phyloP scores from a whole-genome alignment of 129 eudicot genomes.

The Centella asiatica region DNA sequence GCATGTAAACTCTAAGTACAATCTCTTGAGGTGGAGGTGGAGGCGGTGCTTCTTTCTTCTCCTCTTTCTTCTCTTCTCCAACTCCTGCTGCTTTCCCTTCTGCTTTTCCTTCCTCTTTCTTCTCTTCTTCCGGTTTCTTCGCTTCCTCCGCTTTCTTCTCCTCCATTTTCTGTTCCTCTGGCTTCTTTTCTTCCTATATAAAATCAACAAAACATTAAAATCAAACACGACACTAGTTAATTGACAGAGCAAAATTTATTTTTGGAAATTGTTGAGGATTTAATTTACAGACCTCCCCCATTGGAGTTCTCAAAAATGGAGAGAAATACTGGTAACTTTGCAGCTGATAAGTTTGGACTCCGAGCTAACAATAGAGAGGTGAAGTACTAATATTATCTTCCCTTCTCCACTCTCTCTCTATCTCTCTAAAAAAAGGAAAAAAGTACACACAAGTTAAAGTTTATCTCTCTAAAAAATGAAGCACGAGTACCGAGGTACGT shows the following conservation, averaged over 20 bases:
- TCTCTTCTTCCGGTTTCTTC: conserved; percentile 19
- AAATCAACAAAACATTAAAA: neutral
- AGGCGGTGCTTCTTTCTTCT: neutral
- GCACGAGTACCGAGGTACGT: neutral
- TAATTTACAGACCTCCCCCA: conserved; percentile 10
- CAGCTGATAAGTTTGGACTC: conserved; percentile 5
- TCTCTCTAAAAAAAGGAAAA: no score
- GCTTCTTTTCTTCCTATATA: neutral
- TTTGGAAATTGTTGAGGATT: neutral
- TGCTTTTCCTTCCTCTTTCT: no score
- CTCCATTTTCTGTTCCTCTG: conserved; percentile 17
- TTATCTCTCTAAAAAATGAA: conserved; percentile 1
- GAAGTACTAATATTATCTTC: no score
- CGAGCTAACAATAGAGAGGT: neutral
- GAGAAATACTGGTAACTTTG: neutral
- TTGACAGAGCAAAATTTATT: neutral
- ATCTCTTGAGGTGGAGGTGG: conserved; percentile 50
- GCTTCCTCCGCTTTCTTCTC: conserved; percentile 19
- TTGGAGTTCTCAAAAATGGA: neutral
- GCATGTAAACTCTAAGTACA: conserved; percentile 49
- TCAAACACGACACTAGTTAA: neutral
- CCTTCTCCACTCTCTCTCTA: neutral
- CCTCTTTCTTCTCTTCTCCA: conserved; percentile 3
- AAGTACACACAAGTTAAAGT: no score
- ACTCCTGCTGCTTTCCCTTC: conserved; percentile 15